Evolutionary conservation across 108 stramenopile species (phyloP).

Genomic region (Cyclostephanos tholiformis): DNA sequence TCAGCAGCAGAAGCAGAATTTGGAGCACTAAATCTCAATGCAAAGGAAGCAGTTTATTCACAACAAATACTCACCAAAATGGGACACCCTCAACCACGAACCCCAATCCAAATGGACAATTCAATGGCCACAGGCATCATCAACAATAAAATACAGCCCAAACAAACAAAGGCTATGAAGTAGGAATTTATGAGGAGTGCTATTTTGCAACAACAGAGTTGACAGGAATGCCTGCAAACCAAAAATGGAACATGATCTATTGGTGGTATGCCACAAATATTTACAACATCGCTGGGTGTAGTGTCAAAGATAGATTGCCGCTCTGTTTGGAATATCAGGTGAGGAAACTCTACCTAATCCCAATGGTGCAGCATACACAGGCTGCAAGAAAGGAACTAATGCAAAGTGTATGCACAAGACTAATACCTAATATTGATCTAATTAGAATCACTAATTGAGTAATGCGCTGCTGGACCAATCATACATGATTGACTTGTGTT

Average conservation of each 20-base stretch:
- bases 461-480: neutral
- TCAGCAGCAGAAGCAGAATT: too few species aligned
- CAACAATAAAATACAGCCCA: too few species aligned
- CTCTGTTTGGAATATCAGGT: neutral
- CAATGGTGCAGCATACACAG: neutral
- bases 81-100: too few species aligned
- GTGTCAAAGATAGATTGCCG: neutral
- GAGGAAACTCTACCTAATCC: neutral
- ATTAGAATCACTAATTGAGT: neutral
- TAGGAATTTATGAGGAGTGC: neutral
- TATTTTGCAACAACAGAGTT: neutral
- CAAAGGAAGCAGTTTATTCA: too few species aligned
- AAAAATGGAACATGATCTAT: neutral
- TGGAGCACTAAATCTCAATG: too few species aligned
- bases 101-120: too few species aligned
- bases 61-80: too few species aligned
- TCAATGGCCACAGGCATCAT: too few species aligned
- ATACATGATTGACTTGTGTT: too few species aligned
- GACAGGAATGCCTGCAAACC: neutral
- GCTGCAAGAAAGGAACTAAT: too few species aligned
- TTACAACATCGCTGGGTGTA: neutral
- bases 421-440: neutral
- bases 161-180: too few species aligned
- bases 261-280: constrained; percentile 2
- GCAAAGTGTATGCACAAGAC: neutral